A percentile compares a stretch with the other conserved stretches of the same genome.
Conservation (phyloP, 202 grass and related monocot genomes). For the Panicum virgatum region DNA sequence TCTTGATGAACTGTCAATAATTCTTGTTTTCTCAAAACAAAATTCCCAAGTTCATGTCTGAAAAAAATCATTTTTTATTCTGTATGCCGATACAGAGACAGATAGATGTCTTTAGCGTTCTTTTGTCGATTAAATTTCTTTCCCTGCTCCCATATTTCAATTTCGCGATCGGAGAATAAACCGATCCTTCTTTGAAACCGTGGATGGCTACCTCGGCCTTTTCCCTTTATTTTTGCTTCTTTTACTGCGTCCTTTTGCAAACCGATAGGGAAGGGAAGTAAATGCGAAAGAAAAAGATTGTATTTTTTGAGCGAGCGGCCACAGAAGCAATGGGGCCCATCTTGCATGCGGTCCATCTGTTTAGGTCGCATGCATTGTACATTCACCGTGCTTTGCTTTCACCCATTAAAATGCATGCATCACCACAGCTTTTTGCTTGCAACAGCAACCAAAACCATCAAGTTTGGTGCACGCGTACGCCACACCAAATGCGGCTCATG, state of each 20-base stretch:
- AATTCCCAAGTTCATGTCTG: neutral
- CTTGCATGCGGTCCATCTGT: conserved; percentile 43
- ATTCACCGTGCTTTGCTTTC: conserved; percentile 46
- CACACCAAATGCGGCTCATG: conserved; percentile 50
- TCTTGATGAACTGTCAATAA: neutral
- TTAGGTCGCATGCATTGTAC: conserved; percentile 51
- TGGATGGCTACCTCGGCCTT: conserved; percentile 31
- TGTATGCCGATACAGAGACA: neutral
- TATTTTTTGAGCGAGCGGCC: conserved; percentile 15
- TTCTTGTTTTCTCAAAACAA: conserved; percentile 3
- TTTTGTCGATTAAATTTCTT: neutral
- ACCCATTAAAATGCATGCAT: conserved; percentile 52
- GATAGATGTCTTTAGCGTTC: neutral
- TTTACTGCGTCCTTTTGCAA: conserved; percentile 48
- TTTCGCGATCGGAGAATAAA: conserved; percentile 20
- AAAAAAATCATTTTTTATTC: neutral
- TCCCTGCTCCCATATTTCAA: neutral
- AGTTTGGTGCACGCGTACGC: conserved; percentile 41
- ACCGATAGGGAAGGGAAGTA: conserved; percentile 49
- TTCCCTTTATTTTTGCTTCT: conserved; percentile 28
- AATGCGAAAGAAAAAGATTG: conserved; percentile 44
- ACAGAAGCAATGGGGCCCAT: conserved; percentile 35
- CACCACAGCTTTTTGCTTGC: conserved; percentile 45
- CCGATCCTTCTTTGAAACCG: conserved; percentile 40
- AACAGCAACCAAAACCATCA: conserved; percentile 41